Evolutionary conservation across 2,329 filamentous ascomycete species (phyloP), one percentile per base, ranked within the genome.

Genomic region (Fonsecaea erecta): DNA sequence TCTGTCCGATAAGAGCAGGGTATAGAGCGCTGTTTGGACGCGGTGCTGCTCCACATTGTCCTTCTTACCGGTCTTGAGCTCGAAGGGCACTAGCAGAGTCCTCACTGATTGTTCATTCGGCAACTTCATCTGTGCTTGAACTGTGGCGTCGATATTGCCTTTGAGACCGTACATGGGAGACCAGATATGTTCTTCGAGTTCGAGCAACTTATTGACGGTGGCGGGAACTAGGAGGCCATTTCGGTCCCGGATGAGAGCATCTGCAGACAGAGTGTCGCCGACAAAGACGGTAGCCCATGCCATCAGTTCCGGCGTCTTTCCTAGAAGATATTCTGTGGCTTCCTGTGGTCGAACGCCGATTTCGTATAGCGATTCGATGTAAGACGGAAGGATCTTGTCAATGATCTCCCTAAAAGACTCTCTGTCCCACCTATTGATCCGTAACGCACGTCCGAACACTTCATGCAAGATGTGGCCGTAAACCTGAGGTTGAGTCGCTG

Each of bases 161-260:
- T 99, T 99, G 16, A 99, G 82, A 0, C 95, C 95, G 75, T 96
- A 99, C 87, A 93, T 94, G 0, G 95, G 95, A 6, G 94, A 98
- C 95, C 95, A 99, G 30, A 99, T 88, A 74, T 98, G 95, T 77
- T 99, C 95, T 76, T 99, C 95, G 9, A 99, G 91, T 74, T 98
- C 95, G 14, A 99, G 88, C 30, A 99, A 82, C 75, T 98, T 99
- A 73, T 89, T 96, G 71, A 99, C 88, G 71, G 91, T 93, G 85
- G 98, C 89, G 63, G 85, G 89, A 11, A 90, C 86, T 70, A 88
- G 90, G 60, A 90, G 86, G 46, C 90, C 90, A 73, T 93, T 90
- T 53, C 91, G 86, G 70, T 93, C 92, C 70, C 92, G 89, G 26
- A 96, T 89, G 46, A 92, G 75, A 2, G 92, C 93, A 70, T 89